Conservation (phyloP, 257 asterid genomes). For the Petunia axillaris region DNA sequence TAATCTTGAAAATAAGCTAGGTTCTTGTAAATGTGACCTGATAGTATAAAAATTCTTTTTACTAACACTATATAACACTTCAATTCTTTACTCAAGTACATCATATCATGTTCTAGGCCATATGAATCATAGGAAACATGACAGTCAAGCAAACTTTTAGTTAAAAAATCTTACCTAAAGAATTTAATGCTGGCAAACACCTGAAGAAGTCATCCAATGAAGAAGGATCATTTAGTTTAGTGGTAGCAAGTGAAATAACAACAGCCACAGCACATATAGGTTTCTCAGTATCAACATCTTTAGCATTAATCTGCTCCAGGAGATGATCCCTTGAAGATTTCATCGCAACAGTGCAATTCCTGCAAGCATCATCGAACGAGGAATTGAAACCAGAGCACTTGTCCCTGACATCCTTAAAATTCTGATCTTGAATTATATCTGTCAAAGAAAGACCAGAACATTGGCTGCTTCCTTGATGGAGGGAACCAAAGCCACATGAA, state of each 20-base stretch:
- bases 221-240: constrained; percentile 34
- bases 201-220: constrained; percentile 46
- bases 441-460: constrained; percentile 49
- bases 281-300: constrained; percentile 38
- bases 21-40: too few species aligned
- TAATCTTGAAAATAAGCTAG: too few species aligned
- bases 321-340: constrained; percentile 31
- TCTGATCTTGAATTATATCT: constrained; percentile 9
- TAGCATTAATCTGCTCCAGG: constrained; percentile 22
- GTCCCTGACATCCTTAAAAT: constrained; percentile 28
- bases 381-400: constrained; percentile 49
- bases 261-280: constrained; percentile 53
- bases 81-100: too few species aligned
- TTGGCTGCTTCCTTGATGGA: constrained; percentile 41
- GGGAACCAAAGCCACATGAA: constrained; percentile 49
- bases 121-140: too few species aligned
- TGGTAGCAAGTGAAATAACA: constrained; percentile 51
- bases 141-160: not conserved
- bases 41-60: too few species aligned
- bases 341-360: constrained; percentile 45
- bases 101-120: too few species aligned
- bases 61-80: too few species aligned
- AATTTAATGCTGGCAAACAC: constrained; percentile 61
- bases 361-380: constrained; percentile 54
- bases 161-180: constrained; percentile 43